A percentile compares a stretch with the other conserved stretches of the same genome.
phyloP scores from a whole-genome alignment of 768 basidiomycete species.

The Hericium erinaceus region DNA sequence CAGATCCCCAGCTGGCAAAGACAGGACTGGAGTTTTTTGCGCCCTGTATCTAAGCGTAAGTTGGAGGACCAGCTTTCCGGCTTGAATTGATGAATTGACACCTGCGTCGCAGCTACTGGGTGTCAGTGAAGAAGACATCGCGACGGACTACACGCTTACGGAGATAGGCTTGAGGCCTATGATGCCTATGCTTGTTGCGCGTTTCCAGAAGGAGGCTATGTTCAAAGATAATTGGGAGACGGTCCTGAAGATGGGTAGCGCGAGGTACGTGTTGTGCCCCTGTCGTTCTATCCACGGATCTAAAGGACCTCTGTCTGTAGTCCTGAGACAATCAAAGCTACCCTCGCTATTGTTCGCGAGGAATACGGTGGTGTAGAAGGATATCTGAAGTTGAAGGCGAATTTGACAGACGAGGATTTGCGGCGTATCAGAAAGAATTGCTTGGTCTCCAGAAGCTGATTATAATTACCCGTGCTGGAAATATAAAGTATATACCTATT shows the following conservation, averaged over 20 bases:
- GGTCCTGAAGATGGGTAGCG: conserved; percentile 8
- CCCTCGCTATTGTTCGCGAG: background rate
- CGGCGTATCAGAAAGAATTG: background rate
- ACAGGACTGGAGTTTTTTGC: background rate
- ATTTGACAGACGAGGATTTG: background rate
- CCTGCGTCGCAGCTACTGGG: conserved; percentile 12
- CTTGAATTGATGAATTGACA: background rate
- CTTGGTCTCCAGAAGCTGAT: background rate
- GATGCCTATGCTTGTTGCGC: conserved; percentile 3
- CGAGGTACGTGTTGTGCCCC: background rate
- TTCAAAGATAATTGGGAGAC: conserved; percentile 7
- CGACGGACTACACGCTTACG: conserved; percentile 15
- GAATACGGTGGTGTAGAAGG: background rate
- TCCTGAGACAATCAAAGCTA: background rate
- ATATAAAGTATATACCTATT: too few species aligned
- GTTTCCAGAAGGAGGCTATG: conserved; percentile 6
- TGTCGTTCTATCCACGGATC: too few species aligned
- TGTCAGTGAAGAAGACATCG: conserved; percentile 15
- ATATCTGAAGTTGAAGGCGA: background rate
- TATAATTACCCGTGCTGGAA: too few species aligned
- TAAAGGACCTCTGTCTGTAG: background rate
- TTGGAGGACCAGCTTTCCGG: background rate
- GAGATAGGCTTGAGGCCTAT: conserved; percentile 12
- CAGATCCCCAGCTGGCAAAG: background rate
- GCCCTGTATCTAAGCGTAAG: background rate